Conservation (phyloP, 352 stramenopile species). For the Phytophthora pisi region DNA sequence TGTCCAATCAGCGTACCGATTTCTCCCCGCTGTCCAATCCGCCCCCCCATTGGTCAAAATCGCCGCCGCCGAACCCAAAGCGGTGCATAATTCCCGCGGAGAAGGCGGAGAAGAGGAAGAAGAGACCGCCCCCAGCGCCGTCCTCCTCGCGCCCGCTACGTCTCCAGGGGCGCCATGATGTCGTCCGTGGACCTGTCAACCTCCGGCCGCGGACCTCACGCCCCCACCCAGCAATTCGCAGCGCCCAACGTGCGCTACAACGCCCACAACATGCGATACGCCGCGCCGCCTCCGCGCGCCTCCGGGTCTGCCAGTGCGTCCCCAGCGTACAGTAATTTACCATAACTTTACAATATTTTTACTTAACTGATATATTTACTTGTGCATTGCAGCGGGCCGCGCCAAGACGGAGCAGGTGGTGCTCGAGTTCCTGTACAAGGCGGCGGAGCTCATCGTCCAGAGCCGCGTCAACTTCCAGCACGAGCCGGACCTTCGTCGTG, state of each 20-base stretch:
- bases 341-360: slow-evolving; percentile 6
- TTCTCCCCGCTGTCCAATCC: no score
- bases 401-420: slow-evolving; percentile 87
- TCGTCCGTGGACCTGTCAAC: slow-evolving; percentile 20
- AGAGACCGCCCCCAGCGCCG: neutral
- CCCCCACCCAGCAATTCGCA: slow-evolving; percentile 8
- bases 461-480: slow-evolving; percentile 75
- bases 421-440: slow-evolving; percentile 86
- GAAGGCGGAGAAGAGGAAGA: slow-evolving; percentile 11
- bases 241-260: slow-evolving; percentile 11
- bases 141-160: slow-evolving; percentile 4
- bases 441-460: slow-evolving; percentile 81
- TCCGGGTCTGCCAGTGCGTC: slow-evolving; percentile 10
- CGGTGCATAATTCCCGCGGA: slow-evolving; percentile 14
- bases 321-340: neutral
- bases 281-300: slow-evolving; percentile 14
- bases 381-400: slow-evolving; percentile 47
- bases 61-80: neutral
- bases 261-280: slow-evolving; percentile 21
- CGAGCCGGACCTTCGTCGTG: slow-evolving; percentile 47
- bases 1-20: neutral
- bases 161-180: slow-evolving; percentile 22
- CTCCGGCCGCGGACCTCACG: slow-evolving; percentile 6
- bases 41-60: neutral
- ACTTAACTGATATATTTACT: neutral